These are phyloP conservation scores for Lecanicillium sp. DNA, from an alignment of 2,329 filamentous ascomycete genomes.

Conservation along the genomic window DNA sequence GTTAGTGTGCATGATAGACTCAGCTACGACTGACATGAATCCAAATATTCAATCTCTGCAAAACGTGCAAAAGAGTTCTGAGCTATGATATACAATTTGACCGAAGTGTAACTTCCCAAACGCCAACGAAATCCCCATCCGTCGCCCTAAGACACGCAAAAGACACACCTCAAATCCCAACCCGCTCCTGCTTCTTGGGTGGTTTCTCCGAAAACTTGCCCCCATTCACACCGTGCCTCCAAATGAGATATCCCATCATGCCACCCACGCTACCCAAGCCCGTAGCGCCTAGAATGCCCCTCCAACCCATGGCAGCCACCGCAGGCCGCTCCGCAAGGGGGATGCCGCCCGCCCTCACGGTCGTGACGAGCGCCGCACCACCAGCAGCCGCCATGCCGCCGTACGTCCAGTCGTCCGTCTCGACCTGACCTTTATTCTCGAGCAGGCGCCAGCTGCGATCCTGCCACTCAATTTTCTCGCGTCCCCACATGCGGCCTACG, in stretches of 20 bases:
- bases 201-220: conserved; percentile 27
- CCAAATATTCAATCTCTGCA: no score
- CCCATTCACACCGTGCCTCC: conserved; percentile 40
- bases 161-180: conserved; percentile 1
- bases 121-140: no score
- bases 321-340: conserved; percentile 7
- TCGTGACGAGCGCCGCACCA: conserved; percentile 22
- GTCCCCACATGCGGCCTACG: conserved; percentile 43
- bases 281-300: conserved; percentile 33
- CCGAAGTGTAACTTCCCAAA: no score
- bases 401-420: conserved; percentile 48
- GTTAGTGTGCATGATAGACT: not conserved
- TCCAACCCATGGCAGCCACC: conserved; percentile 25
- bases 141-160: no score
- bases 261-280: conserved; percentile 42
- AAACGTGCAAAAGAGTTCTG: no score
- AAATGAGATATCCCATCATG: conserved; percentile 38
- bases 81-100: no score
- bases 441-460: conserved; percentile 56
- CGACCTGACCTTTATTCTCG: conserved; percentile 48
- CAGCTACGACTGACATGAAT: not conserved
- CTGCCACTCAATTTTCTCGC: conserved; percentile 54
- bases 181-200: conserved; percentile 10
- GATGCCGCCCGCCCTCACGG: conserved; percentile 16
- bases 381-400: conserved; percentile 30